A percentile compares a stretch with the other conserved stretches of the same genome.
Conservation (phyloP, 768 basidiomycete genomes). For the Boletus edulis region DNA sequence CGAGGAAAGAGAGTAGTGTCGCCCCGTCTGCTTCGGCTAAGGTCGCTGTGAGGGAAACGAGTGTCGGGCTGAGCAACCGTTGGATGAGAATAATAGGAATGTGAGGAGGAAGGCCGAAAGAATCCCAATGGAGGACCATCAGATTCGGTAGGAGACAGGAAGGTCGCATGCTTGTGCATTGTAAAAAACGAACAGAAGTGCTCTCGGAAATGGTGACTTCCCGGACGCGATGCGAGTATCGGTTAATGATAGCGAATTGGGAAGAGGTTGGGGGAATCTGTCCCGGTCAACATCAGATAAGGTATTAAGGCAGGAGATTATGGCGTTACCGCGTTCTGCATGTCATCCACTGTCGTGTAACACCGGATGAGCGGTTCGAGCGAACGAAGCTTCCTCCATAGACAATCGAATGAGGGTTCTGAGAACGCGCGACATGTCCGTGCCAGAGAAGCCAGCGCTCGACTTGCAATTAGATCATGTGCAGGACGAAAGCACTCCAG, state of each 20-base stretch:
- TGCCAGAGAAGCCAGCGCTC: constrained; percentile 2
- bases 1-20: constrained; percentile 7
- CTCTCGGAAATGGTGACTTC: neutral
- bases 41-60: neutral
- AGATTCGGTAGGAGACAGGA: constrained; percentile 9
- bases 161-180: constrained; percentile 1
- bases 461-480: neutral
- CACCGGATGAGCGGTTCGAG: constrained; percentile 14
- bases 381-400: constrained; percentile 7
- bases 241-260: constrained; percentile 3
- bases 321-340: neutral
- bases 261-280: constrained; percentile 5
- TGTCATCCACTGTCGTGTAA: neutral
- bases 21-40: constrained; percentile 5
- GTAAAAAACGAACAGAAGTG: constrained; percentile 1
- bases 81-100: constrained; percentile 3
- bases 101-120: neutral
- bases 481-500: neutral
- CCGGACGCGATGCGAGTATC: constrained; percentile 6
- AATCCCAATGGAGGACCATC: constrained; percentile 2
- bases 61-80: constrained; percentile 10
- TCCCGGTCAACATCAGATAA: neutral
- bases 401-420: constrained; percentile 7
- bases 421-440: constrained; percentile 9
- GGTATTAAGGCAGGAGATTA: neutral